phyloP scores from a whole-genome alignment of 2,329 filamentous ascomycete species.

The Talaromyces piceae region DNA sequence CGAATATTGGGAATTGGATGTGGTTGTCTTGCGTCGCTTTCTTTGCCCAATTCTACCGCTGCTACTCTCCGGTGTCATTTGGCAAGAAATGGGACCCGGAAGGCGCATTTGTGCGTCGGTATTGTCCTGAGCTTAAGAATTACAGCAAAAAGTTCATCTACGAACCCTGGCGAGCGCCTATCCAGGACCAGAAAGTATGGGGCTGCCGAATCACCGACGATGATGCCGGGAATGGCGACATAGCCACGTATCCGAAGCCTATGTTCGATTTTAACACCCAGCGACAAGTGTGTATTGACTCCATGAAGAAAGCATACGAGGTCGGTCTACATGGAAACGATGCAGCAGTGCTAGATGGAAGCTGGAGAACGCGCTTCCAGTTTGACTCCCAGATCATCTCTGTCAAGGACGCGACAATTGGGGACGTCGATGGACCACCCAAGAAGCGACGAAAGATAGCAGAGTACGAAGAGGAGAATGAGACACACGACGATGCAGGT shows the following conservation, averaged over 20 bases:
- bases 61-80: slow-evolving; percentile 57
- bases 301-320: slow-evolving; percentile 63
- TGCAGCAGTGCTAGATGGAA: slow-evolving; percentile 22
- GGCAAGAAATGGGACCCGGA: slow-evolving; percentile 68
- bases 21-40: slow-evolving; percentile 68
- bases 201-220: slow-evolving; percentile 55
- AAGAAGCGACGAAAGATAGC: slow-evolving; percentile 4
- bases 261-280: slow-evolving; percentile 68
- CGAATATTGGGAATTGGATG: slow-evolving; percentile 21
- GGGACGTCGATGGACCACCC: slow-evolving; percentile 1
- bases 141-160: slow-evolving; percentile 66
- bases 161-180: slow-evolving; percentile 55
- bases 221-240: slow-evolving; percentile 39
- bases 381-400: not conserved
- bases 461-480: slow-evolving; percentile 9
- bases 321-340: slow-evolving; percentile 60
- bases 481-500: slow-evolving; percentile 12
- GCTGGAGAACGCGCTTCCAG: slow-evolving; percentile 2
- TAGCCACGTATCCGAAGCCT: slow-evolving; percentile 58
- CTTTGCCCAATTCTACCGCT: slow-evolving; percentile 27
- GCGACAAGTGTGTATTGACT: slow-evolving; percentile 55
- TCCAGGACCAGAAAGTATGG: slow-evolving; percentile 61
- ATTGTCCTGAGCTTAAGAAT: slow-evolving; percentile 58
- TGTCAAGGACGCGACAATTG: slow-evolving; percentile 6
- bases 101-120: slow-evolving; percentile 54